Conservation (phyloP, 441 rosid genomes). For the Corymbia calophylla region DNA sequence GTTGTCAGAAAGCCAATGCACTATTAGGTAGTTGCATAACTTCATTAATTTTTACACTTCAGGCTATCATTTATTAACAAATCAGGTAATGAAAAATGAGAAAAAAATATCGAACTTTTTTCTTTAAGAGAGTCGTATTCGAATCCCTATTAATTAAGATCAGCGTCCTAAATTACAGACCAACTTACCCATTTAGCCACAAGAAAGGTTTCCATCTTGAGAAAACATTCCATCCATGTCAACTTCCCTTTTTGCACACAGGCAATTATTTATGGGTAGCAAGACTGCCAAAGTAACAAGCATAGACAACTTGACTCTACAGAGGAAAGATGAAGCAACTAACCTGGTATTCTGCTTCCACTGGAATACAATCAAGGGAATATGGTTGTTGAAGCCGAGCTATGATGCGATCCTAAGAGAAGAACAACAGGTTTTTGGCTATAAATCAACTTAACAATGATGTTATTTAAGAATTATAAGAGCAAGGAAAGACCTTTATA, state of each 20-base stretch:
- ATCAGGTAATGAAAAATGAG: neutral
- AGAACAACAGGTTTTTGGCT: neutral
- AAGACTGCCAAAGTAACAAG: neutral
- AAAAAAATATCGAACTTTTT: neutral
- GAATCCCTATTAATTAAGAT: neutral
- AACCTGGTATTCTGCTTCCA: slow-evolving; percentile 99
- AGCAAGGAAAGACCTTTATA: neutral
- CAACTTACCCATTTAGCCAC: neutral
- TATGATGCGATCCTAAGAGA: slow-evolving; percentile 82
- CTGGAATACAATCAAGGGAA: slow-evolving; percentile 96
- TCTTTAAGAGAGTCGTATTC: neutral
- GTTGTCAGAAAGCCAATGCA: neutral
- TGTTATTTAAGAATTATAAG: neutral
- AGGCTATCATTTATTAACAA: neutral
- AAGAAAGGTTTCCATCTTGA: neutral
- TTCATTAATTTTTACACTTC: neutral
- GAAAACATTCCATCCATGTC: neutral
- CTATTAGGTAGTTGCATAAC: neutral
- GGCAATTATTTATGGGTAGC: neutral
- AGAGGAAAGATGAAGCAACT: neutral
- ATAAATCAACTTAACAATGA: neutral
- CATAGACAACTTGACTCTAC: neutral
- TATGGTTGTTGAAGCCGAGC: slow-evolving; percentile 98
- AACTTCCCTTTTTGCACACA: neutral
- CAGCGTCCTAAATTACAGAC: neutral